Evolutionary conservation across 768 basidiomycete genomes (phyloP).

Genomic region (Paxillus rubicundulus): DNA sequence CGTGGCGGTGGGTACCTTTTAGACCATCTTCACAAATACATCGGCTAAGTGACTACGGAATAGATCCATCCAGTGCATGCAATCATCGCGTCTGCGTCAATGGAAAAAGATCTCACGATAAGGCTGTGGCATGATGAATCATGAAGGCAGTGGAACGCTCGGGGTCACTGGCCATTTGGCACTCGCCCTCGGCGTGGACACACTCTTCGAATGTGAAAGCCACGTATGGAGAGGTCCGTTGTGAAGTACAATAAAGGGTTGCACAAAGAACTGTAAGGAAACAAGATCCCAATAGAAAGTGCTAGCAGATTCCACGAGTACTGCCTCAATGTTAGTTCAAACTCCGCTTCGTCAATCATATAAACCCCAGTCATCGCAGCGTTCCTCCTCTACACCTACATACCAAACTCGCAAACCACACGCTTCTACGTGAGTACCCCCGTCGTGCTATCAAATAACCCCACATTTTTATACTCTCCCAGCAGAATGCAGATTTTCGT

Average conservation of each 20-base stretch:
- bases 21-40: neutral
- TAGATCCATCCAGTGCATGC: constrained; percentile 74
- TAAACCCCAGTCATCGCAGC: neutral
- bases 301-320: neutral
- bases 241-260: no score
- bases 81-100: constrained; percentile 84
- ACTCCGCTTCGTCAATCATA: neutral
- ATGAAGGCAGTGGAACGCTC: neutral
- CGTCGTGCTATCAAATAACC: neutral
- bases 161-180: neutral
- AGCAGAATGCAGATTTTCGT: constrained; percentile 63
- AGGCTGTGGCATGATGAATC: constrained; percentile 69
- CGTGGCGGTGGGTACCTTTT: constrained; percentile 55
- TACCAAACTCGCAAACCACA: constrained; percentile 3
- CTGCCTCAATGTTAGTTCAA: neutral
- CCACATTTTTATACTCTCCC: neutral
- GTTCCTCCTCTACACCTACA: neutral
- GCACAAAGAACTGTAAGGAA: no score
- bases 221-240: no score
- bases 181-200: neutral
- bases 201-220: no score
- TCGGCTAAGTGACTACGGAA: constrained; percentile 11
- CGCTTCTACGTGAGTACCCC: constrained; percentile 3
- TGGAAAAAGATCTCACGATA: constrained; percentile 87
- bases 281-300: neutral